These are phyloP conservation scores for Cynara cardunculus DNA, from an alignment of 129 eudicot genomes.

Conservation along the genomic window DNA sequence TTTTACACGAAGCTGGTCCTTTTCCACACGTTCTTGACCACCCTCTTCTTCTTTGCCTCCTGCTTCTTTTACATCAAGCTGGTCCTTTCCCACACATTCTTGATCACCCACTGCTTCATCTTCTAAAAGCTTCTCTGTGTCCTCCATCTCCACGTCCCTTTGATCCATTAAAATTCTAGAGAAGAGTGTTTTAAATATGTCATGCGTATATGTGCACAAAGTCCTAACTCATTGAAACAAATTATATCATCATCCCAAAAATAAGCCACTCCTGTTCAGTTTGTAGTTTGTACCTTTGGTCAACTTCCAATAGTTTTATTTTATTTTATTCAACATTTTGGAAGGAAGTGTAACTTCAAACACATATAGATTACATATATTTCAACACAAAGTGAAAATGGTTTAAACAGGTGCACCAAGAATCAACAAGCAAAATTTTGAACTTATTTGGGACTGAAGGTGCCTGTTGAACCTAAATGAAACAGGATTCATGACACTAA, in stretches of 20 bases:
- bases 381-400: neutral
- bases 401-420: neutral
- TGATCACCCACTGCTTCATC: conserved; percentile 24
- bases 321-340: neutral
- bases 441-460: neutral
- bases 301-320: neutral
- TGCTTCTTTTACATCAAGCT: conserved; percentile 19
- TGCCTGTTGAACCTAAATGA: neutral
- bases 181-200: neutral
- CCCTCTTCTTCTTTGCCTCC: conserved; percentile 15
- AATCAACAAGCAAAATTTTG: neutral
- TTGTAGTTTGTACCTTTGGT: neutral
- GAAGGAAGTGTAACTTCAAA: neutral
- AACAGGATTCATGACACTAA: neutral
- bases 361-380: neutral
- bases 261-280: neutral
- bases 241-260: neutral
- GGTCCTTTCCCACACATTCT: conserved; percentile 12
- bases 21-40: conserved; percentile 20
- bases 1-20: conserved; percentile 10
- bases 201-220: neutral
- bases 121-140: conserved; percentile 30
- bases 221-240: neutral
- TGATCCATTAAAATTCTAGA: conserved; percentile 40
- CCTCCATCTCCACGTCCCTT: conserved; percentile 59